Conservation (phyloP, 2,329 filamentous ascomycete genomes). For the Monosporascus ibericus region DNA sequence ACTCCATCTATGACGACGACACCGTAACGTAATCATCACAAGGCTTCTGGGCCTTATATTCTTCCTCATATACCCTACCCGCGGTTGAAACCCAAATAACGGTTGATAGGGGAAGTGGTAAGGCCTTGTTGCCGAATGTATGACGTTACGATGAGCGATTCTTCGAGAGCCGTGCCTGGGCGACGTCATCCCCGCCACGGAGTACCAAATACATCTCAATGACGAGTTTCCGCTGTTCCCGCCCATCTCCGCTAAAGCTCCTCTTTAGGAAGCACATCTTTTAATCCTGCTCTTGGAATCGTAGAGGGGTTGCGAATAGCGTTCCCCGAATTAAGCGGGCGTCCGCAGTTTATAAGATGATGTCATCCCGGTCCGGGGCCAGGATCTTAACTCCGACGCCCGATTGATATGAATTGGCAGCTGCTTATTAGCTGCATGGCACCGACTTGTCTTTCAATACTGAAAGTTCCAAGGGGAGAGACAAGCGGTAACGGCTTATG, state of each 20-base stretch:
- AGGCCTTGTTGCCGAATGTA: background rate
- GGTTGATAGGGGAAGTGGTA: background rate
- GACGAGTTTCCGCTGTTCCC: background rate
- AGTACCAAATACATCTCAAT: too few species aligned
- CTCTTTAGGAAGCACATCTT: background rate
- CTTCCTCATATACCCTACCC: background rate
- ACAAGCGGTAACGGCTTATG: too few species aligned
- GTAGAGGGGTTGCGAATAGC: background rate
- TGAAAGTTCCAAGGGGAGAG: too few species aligned
- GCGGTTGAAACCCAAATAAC: background rate
- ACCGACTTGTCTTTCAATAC: too few species aligned
- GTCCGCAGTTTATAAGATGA: background rate
- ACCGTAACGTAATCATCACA: background rate
- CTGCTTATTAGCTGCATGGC: too few species aligned
- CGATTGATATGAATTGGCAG: background rate
- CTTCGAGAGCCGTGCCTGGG: background rate
- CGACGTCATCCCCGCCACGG: background rate
- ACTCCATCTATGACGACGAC: background rate
- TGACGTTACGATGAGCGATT: background rate
- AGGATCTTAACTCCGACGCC: background rate
- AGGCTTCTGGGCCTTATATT: background rate
- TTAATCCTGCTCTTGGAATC: background rate
- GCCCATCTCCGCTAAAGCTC: background rate
- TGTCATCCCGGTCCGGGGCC: background rate
- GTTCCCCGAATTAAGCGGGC: too few species aligned